Base-by-base conservation (phyloP, 1,139 yeast genomes). In the Sugiyamaella paludigena region DNA sequence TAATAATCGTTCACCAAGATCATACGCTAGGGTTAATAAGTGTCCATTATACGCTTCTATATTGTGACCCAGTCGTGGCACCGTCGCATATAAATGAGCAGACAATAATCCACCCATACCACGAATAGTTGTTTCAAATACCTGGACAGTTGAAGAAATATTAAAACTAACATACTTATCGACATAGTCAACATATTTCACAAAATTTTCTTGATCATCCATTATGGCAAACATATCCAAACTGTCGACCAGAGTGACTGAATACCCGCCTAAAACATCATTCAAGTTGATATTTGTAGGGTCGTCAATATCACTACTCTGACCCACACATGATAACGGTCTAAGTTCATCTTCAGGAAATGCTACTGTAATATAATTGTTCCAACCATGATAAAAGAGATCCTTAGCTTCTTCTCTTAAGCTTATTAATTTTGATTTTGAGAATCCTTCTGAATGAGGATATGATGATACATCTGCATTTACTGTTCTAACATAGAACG, bases 231-330 rank as follows among this genome's bases (percentile, higher is more conserved):
- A 77, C 32, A 92, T 83, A 55, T 92, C 96, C 39, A 91, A 63
- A 27, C 87, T 77, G 64, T 91, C 98, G 29, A 91, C 70, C 43
- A 88, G 68, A 0, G 96, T 87, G 60, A 83, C 76, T 0, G 95
- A 80, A 48, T 81, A 83, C 60, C 88, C 89, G 0, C 97, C 97
- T 70, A 88, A 68, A 0, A 86, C 94, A 63, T 91, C 98, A 62
- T 88, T 88, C 45, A 86, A 71, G 15, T 79, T 80, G 1, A 79
- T 72, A 59, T 88, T 83, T 5, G 67, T 60, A 1, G 74, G 64
- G 58, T 86, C 75, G 0, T 66, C 64, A 48, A 66, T 73, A 61
- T 87, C 87, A 7, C 88, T 80, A 1, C 84, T 84, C 48, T 81
- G 78, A 0, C 91, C 85, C 26, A 66, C 67, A 63, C 98, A 91